Conservation (phyloP, 176 grass and related monocot species). For the Bonia amplexicaulis region DNA sequence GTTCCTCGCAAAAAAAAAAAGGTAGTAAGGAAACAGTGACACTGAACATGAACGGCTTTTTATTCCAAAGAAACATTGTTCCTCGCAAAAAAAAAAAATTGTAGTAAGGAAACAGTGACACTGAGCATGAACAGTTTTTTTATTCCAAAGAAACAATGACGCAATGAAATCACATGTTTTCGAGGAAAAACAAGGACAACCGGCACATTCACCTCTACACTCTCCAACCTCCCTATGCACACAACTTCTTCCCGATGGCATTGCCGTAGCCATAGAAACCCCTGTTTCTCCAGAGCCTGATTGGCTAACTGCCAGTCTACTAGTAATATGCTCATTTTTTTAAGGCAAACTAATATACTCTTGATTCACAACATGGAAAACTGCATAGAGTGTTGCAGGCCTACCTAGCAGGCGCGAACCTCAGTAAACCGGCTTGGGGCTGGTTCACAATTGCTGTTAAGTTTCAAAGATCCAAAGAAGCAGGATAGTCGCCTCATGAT, state of each 20-base stretch:
- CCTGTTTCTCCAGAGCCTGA: conserved; percentile 17
- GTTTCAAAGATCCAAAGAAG: conserved; percentile 71
- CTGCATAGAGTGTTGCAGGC: not conserved
- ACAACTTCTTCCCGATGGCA: conserved; percentile 38
- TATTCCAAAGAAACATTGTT: conserved; percentile 8
- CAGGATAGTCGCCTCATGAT: conserved; percentile 73
- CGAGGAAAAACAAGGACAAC: conserved; percentile 20
- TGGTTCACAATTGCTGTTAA: conserved; percentile 44
- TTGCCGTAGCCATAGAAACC: conserved; percentile 31
- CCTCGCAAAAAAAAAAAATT: not conserved
- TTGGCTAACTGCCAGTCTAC: conserved; percentile 30
- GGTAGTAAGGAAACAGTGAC: not conserved
- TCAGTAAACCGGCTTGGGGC: conserved; percentile 41
- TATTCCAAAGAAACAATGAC: conserved; percentile 31
- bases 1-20: not conserved
- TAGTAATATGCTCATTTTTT: not conserved
- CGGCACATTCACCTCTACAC: conserved; percentile 26
- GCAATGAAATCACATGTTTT: conserved; percentile 28
- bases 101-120: not conserved
- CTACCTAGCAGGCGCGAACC: conserved; percentile 56
- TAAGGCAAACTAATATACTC: conserved; percentile 8
- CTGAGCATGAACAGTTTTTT: not conserved
- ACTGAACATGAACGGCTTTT: not conserved
- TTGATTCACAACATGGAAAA: conserved; percentile 28
- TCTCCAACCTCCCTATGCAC: conserved; percentile 36